Base-by-base conservation (phyloP, 2,329 filamentous ascomycete genomes). In the Cordyceps militaris region DNA sequence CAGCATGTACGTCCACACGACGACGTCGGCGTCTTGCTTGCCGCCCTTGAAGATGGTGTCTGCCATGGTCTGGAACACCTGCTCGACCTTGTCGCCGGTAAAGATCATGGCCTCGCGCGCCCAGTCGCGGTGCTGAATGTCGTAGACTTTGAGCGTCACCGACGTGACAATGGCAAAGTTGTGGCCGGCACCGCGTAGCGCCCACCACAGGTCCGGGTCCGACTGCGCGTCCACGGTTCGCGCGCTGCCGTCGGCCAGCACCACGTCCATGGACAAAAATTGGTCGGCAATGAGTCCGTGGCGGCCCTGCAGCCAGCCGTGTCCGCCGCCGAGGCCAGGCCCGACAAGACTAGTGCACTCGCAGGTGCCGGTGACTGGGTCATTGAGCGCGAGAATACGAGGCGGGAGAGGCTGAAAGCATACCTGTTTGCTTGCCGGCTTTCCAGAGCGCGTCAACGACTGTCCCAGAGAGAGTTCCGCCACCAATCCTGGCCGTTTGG, bases 151-250 rank as follows among this genome's bases (percentile, higher is more conserved):
- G 0, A 70, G 69, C 0, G 71, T 75, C 10, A 77, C 67, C 1
- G 74, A 75, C 0, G 79, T 82, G 11, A 84, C 79, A 43, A 84
- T 77, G 5, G 80, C 82, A 59, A 84, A 84, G 66, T 84, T 84
- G 62, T 83, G 80, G 1, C 81, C 81, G 1, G 80, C 81, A 1
- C 82, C 82, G 56, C 74, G 71, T 59, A 85, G 71, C 1, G 74
- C 82, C 81, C 81, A 85, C 69, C 74, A 85, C 2, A 85, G 73
- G 34, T 84, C 80, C 0, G 75, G 74, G 36, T 84, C 80, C 0
- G 75, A 74, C 8, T 69, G 67, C 40, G 68, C 65, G 56, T 74
- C 65, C 1, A 79, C 67, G 0, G 70, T 74, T 7, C 66, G 59
- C 48, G 73, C 52, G 10, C 65, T 71, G 14, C 81, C 80, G 60